Evolutionary conservation across 495 filamentous ascomycete species (phyloP), one percentile per base, ranked within the genome.

Genomic region (Aspergillus homomorphus): DNA sequence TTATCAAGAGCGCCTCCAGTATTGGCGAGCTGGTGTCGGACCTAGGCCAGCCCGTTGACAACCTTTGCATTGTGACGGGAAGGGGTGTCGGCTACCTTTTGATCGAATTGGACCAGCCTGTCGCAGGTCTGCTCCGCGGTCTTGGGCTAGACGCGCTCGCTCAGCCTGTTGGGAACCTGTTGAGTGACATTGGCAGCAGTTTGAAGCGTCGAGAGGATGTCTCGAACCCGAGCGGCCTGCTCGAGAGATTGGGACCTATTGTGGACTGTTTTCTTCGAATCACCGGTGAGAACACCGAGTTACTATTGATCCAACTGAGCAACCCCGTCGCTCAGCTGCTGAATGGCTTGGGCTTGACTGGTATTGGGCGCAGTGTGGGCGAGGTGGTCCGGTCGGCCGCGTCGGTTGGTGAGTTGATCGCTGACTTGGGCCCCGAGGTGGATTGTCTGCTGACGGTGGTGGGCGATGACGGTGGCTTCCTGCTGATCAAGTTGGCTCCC

Each of bases 371-470:
- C 16, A 26, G 54, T 9, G 49, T 60, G 16, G 63, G 63, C 18
- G 15, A 52, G 2, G 56, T 62, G 16, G 41, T 65, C 46, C 23
- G 42, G 20, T 45, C 59, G n/a, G 59, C 59, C 14, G 52, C 48
- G 18, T 50, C 53, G 20, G 52, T 65, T 16, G 67, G 67, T 23
- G 62, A 59, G 15, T 60, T 69, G 22, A 8, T 69, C 56, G 26
- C 51, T 0, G 64, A 65, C 24, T 46, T 69, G 9, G 64, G 61
- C 33, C 60, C 56, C 21, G 54, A 59, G 24, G 51, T 67, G 15
- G 64, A 65, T 54, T 64, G 64, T 57, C 54, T 65, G 23, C 55
- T 69, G 26, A 65, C 62, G 23, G 51, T 67, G n/a, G 38, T 67
- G 10, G 67, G 63, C 23, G 51, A 67, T n/a, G 67, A 66, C 38